A percentile compares a stretch with the other conserved stretches of the same genome.
These are phyloP conservation scores for Ascomycota sp. DNA, from an alignment of 2,329 filamentous ascomycete genomes.

Conservation along the genomic window DNA sequence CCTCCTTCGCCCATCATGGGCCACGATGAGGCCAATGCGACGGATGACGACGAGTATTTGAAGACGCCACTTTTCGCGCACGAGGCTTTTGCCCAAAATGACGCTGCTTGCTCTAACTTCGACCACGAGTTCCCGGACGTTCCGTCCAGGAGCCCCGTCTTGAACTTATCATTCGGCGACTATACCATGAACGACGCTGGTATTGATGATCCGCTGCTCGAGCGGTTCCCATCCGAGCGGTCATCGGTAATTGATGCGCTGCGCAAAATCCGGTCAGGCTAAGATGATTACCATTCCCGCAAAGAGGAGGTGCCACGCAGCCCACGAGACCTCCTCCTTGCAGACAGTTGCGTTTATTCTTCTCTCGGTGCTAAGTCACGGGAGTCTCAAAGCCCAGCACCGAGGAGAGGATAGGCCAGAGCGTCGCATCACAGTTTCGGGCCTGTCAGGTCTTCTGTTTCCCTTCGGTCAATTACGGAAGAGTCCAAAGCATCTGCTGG, in stretches of 20 bases:
- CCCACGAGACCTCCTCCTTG: too few species aligned
- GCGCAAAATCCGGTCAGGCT: conserved; percentile 23
- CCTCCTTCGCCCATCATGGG: too few species aligned
- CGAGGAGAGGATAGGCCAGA: conserved; percentile 12
- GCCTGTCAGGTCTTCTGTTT: conserved; percentile 17
- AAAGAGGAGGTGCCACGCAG: conserved; percentile 12
- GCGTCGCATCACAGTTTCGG: conserved; percentile 13
- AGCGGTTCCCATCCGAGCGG: conserved; percentile 24
- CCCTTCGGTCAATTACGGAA: conserved; percentile 26
- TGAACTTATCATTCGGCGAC: conserved; percentile 5
- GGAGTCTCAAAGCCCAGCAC: background rate
- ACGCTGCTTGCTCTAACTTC: conserved; percentile 12
- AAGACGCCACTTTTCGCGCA: conserved; percentile 24
- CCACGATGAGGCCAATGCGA: background rate
- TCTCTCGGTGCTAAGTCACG: too few species aligned
- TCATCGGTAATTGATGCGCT: conserved; percentile 23
- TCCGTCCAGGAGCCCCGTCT: conserved; percentile 4
- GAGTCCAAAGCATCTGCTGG: conserved; percentile 11
- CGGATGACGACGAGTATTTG: conserved; percentile 5
- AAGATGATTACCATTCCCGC: conserved; percentile 17
- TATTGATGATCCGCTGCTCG: conserved; percentile 25
- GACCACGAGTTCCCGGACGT: conserved; percentile 9
- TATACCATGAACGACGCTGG: conserved; percentile 10
- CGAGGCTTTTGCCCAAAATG: conserved; percentile 22
- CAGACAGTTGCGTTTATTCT: too few species aligned